These are phyloP conservation scores for Chloris gayana DNA, from an alignment of 176 grass and related monocot species.

Conservation along the genomic window DNA sequence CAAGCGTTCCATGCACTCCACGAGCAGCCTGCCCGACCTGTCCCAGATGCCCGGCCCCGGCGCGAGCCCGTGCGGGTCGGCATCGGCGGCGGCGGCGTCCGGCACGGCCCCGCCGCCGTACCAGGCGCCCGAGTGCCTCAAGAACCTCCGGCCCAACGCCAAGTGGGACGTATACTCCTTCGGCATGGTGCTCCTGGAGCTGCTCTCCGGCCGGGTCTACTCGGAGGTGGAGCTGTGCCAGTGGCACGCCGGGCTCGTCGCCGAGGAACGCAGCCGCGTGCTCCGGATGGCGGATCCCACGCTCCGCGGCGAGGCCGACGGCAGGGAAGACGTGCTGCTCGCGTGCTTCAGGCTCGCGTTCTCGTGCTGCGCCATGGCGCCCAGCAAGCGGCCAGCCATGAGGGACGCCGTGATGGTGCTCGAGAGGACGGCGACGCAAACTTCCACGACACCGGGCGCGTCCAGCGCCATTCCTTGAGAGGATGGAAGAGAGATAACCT, in stretches of 20 bases:
- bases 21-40: slow-evolving; percentile 88
- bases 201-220: slow-evolving; percentile 77
- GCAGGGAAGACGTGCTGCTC: slow-evolving; percentile 69
- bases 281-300: slow-evolving; percentile 85
- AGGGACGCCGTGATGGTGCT: slow-evolving; percentile 66
- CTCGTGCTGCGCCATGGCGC: slow-evolving; percentile 71
- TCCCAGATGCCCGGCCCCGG: slow-evolving; percentile 63
- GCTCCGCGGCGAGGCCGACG: slow-evolving; percentile 64
- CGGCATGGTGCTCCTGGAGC: slow-evolving; percentile 92
- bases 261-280: slow-evolving; percentile 62
- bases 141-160: slow-evolving; percentile 87
- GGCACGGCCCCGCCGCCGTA: slow-evolving; percentile 41
- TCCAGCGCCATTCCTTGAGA: slow-evolving; percentile 33
- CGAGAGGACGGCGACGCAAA: slow-evolving; percentile 54
- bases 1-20: slow-evolving; percentile 91
- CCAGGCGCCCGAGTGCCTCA: slow-evolving; percentile 96
- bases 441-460: not conserved
- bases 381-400: slow-evolving; percentile 77
- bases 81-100: slow-evolving; percentile 6
- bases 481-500: not conserved
- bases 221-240: slow-evolving; percentile 97
- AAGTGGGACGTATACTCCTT: slow-evolving; percentile 99
- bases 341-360: slow-evolving; percentile 91
- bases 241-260: slow-evolving; percentile 69
- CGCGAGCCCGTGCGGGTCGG: slow-evolving; percentile 56